Evolutionary conservation across 23 red algal genomes (phyloP).

Genomic region (Gracilariopsis chorda): DNA sequence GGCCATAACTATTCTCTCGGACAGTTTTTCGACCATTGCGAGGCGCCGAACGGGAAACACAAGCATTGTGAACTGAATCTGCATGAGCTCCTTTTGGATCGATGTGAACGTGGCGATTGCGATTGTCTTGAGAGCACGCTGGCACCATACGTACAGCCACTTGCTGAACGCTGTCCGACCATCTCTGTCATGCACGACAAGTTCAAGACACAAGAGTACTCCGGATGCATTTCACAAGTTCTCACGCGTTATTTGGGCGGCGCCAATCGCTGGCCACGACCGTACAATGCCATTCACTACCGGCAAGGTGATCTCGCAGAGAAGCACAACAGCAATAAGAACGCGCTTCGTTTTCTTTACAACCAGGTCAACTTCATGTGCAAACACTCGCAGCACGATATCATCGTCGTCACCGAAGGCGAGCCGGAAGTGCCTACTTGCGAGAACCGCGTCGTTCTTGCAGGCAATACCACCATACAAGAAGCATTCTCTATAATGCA

Average conservation of each 20-base stretch:
- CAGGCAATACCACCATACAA: not conserved
- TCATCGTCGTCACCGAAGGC: slow-evolving; percentile 1
- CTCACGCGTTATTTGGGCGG: not conserved
- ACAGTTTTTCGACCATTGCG: not conserved
- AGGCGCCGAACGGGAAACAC: not conserved
- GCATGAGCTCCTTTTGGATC: not conserved
- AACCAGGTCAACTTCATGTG: not conserved
- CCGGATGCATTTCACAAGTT: not conserved
- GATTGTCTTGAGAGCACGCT: not conserved
- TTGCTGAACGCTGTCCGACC: not conserved
- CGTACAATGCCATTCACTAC: slow-evolving; percentile 17
- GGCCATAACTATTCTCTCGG: not conserved
- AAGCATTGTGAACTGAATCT: not conserved
- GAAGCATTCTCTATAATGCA: slow-evolving; percentile 23
- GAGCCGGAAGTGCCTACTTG: slow-evolving; percentile 1
- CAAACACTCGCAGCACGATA: not conserved
- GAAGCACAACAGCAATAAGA: not conserved
- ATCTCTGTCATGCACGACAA: not conserved
- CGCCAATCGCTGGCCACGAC: not conserved
- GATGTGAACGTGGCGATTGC: not conserved
- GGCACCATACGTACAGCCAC: not conserved
- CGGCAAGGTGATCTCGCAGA: not conserved
- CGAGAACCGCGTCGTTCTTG: not conserved
- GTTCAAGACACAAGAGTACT: slow-evolving; percentile 19
- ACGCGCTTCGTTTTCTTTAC: not conserved